Evolutionary conservation across 345 rosid species (phyloP), one percentile per base, ranked within the genome.

Genomic region (Eucalyptus pauciflora): DNA sequence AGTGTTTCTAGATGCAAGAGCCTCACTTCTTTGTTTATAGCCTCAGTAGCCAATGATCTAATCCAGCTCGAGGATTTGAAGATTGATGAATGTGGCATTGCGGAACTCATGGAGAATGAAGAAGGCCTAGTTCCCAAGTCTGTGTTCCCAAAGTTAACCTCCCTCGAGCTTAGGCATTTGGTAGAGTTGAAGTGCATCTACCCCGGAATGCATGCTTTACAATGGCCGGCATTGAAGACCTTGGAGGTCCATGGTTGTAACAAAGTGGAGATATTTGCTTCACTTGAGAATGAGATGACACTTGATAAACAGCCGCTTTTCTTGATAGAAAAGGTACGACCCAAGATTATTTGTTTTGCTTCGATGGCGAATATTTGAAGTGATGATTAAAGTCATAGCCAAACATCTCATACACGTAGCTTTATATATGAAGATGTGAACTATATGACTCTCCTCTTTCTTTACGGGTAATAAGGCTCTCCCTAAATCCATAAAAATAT

Each of bases 171-270:
- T 52, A 52, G 1, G 58, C 4, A 18, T 52, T 0, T 52, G 4
- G 0, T 0, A 7, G 10, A 52, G 25, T 52, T 52, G 4, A 52
- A 52, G 58, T 52, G 58, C 25, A 7, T 52, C 25, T 52, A 29
- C 2, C 14, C 18, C 0, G 20, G 76, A 64, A 29, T 0, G 0
- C 37, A 64, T 64, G 0, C 76, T 64, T n/a, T 7, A 4, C 18
- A 2, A 1, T 64, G 76, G 76, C 20, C 76, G 3, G 5, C 18
- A 29, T n/a, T 64, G 37, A 64, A 64, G 0, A 29, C 76, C 20
- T 64, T 64, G 76, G 1, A 64, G 17, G 37, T 64, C 10, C 10
- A n/a, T 14, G 76, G 37, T 0, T 64, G 37, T 64, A 7, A 29
- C 76, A 14, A 29, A 6, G 76, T 64, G 5, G 1, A n/a, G 20